Conservation (phyloP, 176 grass and related monocot genomes). For the Pontederia crassipes region DNA sequence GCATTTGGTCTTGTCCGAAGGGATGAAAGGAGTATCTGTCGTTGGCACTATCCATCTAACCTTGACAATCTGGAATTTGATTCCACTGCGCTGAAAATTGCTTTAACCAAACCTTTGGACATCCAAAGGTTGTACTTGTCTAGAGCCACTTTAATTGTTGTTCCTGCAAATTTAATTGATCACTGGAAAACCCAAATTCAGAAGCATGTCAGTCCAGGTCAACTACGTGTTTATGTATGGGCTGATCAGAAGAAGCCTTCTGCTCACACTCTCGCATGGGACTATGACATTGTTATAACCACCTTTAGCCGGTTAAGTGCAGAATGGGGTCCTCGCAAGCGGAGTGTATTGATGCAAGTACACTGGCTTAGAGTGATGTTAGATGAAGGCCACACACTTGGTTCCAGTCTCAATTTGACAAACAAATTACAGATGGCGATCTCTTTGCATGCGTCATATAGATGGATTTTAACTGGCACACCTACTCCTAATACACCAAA, state of each 20-base stretch:
- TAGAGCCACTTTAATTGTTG: conserved; percentile 79
- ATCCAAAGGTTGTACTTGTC: conserved; percentile 68
- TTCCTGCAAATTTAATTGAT: conserved; percentile 91
- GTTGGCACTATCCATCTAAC: conserved; percentile 70
- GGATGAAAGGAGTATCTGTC: conserved; percentile 39
- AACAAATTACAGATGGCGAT: conserved; percentile 96
- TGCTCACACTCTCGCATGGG: conserved; percentile 88
- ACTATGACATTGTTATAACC: conserved; percentile 88
- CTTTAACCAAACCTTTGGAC: conserved; percentile 59
- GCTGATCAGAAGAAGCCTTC: conserved; percentile 51
- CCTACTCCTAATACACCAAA: conserved; percentile 92
- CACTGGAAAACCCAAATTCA: conserved; percentile 92
- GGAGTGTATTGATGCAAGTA: conserved; percentile 74
- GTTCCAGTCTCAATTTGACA: conserved; percentile 73
- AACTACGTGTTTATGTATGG: conserved; percentile 62
- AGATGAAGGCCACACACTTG: conserved; percentile 98
- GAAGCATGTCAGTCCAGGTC: conserved; percentile 53
- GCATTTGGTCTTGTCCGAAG: conserved; percentile 79
- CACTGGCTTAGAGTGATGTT: conserved; percentile 91
- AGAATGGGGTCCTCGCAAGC: conserved; percentile 75
- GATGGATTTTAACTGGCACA: conserved; percentile 98
- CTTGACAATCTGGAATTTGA: conserved; percentile 85
- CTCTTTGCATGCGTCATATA: conserved; percentile 76
- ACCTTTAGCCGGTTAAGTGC: conserved; percentile 88
- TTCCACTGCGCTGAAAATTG: conserved; percentile 53